Percentiles rank a stretch among this genome's conserved stretches.
phyloP scores from a whole-genome alignment of 2,329 filamentous ascomycete species.

The Sporothrix pseudoabietina region DNA sequence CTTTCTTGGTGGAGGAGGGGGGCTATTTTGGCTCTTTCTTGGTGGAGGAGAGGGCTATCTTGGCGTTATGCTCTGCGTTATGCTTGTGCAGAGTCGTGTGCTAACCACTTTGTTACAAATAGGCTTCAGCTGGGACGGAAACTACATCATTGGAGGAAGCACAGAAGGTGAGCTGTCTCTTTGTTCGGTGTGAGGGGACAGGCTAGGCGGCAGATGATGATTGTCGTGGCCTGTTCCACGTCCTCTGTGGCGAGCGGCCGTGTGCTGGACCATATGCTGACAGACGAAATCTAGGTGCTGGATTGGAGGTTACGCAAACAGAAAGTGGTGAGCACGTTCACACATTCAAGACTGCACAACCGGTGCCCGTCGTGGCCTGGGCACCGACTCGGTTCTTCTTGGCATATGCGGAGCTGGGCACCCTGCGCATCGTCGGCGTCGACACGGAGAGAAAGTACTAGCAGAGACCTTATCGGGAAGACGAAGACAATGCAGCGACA shows the following conservation, averaged over 20 bases:
- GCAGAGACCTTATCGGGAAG: neutral
- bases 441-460: constrained; percentile 51
- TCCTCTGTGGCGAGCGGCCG: neutral
- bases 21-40: neutral
- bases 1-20: neutral
- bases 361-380: constrained; percentile 71
- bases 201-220: neutral
- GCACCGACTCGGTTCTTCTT: constrained; percentile 73
- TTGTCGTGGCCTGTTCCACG: neutral
- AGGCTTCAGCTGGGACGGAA: constrained; percentile 79
- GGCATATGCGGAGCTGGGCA: constrained; percentile 71
- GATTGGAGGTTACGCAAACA: constrained; percentile 69
- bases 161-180: constrained; percentile 62
- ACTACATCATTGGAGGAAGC: constrained; percentile 71
- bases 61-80: constrained; percentile 2
- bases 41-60: neutral
- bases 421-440: constrained; percentile 68
- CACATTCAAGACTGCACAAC: constrained; percentile 67
- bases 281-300: constrained; percentile 49
- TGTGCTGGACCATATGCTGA: neutral
- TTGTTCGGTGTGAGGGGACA: neutral
- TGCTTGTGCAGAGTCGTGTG: neutral
- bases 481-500: neutral
- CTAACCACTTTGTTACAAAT: neutral
- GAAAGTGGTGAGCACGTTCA: constrained; percentile 74